phyloP scores from a whole-genome alignment of 495 filamentous ascomycete genomes.

The Xylaria scruposa region DNA sequence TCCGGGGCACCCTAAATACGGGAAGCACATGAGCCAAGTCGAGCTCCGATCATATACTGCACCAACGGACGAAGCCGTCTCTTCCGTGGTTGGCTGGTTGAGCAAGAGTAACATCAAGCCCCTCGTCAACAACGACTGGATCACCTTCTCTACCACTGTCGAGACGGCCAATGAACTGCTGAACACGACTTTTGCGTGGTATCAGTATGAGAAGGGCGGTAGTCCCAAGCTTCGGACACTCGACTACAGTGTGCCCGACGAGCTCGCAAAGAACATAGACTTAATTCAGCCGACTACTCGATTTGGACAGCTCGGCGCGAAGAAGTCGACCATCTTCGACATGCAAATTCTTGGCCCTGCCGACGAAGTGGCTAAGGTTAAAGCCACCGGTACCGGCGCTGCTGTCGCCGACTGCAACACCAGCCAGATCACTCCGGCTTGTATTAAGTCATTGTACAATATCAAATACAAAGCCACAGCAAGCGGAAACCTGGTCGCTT shows the following conservation, averaged over 20 bases:
- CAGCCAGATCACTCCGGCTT: constrained; percentile 61
- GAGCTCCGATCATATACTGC: constrained; percentile 56
- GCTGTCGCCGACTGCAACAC: constrained; percentile 51
- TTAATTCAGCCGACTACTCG: constrained; percentile 66
- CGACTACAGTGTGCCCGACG: constrained; percentile 63
- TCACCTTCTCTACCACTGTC: constrained; percentile 58
- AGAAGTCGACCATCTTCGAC: constrained; percentile 41
- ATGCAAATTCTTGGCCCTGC: constrained; percentile 41
- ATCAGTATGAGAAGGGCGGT: constrained; percentile 36
- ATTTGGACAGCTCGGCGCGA: constrained; percentile 50
- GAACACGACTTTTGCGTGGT: constrained; percentile 56
- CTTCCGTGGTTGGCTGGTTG: constrained; percentile 53
- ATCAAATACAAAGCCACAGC: constrained; percentile 59
- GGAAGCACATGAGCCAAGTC: constrained; percentile 54
- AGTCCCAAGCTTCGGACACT: constrained; percentile 58
- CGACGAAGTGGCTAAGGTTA: constrained; percentile 28
- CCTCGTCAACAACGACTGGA: constrained; percentile 50
- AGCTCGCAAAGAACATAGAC: constrained; percentile 57
- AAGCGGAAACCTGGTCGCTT: constrained; percentile 59
- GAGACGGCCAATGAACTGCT: constrained; percentile 57
- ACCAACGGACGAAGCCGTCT: constrained; percentile 47
- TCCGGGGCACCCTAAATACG: constrained; percentile 56
- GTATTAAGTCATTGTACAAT: constrained; percentile 68
- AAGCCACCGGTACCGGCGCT: constrained; percentile 2
- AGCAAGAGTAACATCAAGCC: constrained; percentile 48